Evolutionary conservation across 345 rosid species (phyloP).

Genomic region (Moringa oleifera): DNA sequence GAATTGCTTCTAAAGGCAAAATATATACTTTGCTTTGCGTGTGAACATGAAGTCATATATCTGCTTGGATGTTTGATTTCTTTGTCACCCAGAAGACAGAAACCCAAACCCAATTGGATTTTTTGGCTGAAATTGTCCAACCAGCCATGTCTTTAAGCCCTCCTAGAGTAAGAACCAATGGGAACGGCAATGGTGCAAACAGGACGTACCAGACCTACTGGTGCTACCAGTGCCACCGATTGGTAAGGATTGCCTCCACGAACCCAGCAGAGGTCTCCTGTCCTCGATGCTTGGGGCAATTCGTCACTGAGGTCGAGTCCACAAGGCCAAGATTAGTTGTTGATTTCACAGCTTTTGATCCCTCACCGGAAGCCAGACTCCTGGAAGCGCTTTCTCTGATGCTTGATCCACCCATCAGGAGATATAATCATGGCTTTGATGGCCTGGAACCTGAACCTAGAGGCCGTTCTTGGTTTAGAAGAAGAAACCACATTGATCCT

Average conservation of each 20-base stretch:
- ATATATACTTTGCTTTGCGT: slow-evolving; percentile 12
- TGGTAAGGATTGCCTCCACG: slow-evolving; percentile 43
- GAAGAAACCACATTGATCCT: background rate
- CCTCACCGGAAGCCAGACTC: slow-evolving; percentile 63
- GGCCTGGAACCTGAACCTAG: slow-evolving; percentile 10
- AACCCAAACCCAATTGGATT: too few species aligned
- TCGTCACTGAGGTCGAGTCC: slow-evolving; percentile 39
- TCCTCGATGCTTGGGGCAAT: slow-evolving; percentile 59
- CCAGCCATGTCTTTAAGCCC: slow-evolving; percentile 41
- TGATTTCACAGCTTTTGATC: slow-evolving; percentile 55
- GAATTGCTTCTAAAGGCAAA: slow-evolving; percentile 20
- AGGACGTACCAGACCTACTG: slow-evolving; percentile 48
- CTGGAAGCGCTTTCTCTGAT: slow-evolving; percentile 66
- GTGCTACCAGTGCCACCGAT: slow-evolving; percentile 75
- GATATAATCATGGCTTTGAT: slow-evolving; percentile 7
- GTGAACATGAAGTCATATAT: background rate
- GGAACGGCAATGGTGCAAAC: slow-evolving; percentile 9
- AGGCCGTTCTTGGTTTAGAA: slow-evolving; percentile 19
- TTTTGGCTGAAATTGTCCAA: background rate
- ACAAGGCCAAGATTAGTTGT: slow-evolving; percentile 39
- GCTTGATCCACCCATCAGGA: slow-evolving; percentile 49
- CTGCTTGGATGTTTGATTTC: background rate
- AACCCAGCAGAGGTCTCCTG: slow-evolving; percentile 42
- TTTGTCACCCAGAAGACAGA: too few species aligned
- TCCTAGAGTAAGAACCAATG: slow-evolving; percentile 21